Evolutionary conservation across 176 grass and related monocot species (phyloP).

Genomic region (Oryza coarctata): DNA sequence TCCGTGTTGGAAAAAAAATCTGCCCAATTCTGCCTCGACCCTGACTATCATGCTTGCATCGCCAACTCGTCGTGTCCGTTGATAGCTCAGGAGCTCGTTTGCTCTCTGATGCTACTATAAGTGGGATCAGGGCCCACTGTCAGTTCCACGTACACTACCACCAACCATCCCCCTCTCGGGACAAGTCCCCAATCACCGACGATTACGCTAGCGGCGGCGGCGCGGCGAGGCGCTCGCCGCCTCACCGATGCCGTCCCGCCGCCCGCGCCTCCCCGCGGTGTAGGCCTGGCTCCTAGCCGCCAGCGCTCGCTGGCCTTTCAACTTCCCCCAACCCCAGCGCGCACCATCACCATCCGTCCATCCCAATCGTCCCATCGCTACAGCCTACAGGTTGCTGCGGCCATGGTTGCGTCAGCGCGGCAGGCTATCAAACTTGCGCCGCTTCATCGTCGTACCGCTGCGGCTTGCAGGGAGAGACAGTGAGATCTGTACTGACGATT

Average conservation of each 20-base stretch:
- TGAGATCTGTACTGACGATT: not conserved
- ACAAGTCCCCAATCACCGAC: not conserved
- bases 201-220: no score
- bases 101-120: no score
- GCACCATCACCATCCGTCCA: no score
- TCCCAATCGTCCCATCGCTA: no score
- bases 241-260: no score
- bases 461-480: not conserved
- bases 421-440: not conserved
- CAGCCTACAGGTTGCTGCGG: no score
- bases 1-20: not conserved
- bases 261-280: no score
- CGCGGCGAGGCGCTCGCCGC: no score
- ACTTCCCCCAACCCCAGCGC: not conserved
- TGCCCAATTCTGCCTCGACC: no score
- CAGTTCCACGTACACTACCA: not conserved
- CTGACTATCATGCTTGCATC: not conserved
- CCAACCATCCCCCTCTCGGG: no score
- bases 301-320: not conserved
- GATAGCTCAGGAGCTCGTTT: no score
- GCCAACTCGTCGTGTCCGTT: not conserved
- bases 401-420: not conserved
- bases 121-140: not conserved
- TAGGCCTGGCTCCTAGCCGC: no score
- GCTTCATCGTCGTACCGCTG: not conserved